Base-by-base conservation (phyloP, 2,329 filamentous ascomycete species). In the Sordariomycetes sp. region DNA sequence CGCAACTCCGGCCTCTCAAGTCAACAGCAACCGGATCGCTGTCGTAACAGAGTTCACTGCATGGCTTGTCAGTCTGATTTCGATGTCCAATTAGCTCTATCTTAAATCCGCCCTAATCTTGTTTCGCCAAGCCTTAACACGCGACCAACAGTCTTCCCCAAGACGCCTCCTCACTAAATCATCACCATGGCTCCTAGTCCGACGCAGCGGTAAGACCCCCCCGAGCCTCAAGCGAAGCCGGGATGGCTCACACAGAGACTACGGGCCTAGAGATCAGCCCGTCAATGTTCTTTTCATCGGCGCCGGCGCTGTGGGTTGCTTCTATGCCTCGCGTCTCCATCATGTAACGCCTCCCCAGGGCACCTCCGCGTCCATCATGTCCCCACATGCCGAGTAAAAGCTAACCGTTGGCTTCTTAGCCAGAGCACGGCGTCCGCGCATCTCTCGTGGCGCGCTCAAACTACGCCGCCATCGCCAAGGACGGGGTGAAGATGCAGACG, bases 391-490 rank as follows among this genome's bases (percentile, higher is more conserved):
- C n/a, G n/a, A n/a, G n/a, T n/a, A n/a, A n/a, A n/a, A 48, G 45
- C 45, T 50, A 50, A 50, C 22, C n/a, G 10, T 24, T 24, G 7
- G 22, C 39, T 62, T 65, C 1, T 22, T 59, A 79, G 77, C 76
- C 77, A 10, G 64, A 66, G 15, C 68, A 74, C 58, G 76, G 79
- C 57, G 72, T 84, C 48, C 72, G 78, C 58, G 81, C 87, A 54
- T 89, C 86, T 5, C 80, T 88, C 52, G 82, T 88, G 57, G 88
- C 86, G 61, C 80, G 87, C 54, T 89, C 86, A 48, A 90, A 90
- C 72, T 89, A 87, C 73, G 69, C 74, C 25, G 79, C 78, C 36
- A 82, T 90, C 52, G 75, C 77, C 56, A 68, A 72, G 10, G 70
- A 76, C 25, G 87, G 86, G 53, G 85, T 90, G 65, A 70, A 73